Base-by-base conservation (phyloP, 768 basidiomycete species). In the Rhodotorula toruloides region DNA sequence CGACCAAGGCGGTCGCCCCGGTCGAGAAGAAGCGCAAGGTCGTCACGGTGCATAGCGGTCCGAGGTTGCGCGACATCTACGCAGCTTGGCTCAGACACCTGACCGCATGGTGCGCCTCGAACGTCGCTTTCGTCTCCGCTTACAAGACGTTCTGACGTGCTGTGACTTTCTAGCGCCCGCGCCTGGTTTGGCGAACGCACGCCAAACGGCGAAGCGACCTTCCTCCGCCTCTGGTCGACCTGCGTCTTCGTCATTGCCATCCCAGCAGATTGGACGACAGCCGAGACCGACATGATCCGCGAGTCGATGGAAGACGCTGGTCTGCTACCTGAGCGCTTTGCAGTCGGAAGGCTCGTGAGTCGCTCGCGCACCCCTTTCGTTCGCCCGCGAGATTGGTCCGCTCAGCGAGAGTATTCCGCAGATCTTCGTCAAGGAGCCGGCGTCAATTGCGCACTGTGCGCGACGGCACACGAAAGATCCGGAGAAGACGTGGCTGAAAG, bases 371-470 rank as follows among this genome's bases (percentile, higher is more conserved):
- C 47, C 29, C n/a, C 5, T 9, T 14, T n/a, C n/a, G n/a, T 2
- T 32, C 6, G 2, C 4, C 27, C 36, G 4, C n/a, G n/a, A n/a
- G n/a, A n/a, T n/a, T n/a, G n/a, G n/a, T n/a, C n/a, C n/a, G n/a
- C 39, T 42, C n/a, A 39, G 17, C 17, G 42, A 44, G 6, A 7
- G 16, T 36, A 10, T 4, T 0, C 16, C 3, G n/a, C 43, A 65
- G 63, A 25, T 54, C n/a, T 70, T 70, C 43, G 52, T 70, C 22
- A 46, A 50, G 22, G 68, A 70, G 29, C 42, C 60, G 3, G 56
- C 47, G 0, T 59, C 68, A 6, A 43, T 53, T 34, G 29, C 46
- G 1, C 32, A 34, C 25, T 70, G 65, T 17, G 57, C 57, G 0
- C 25, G 39, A 12, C 37, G 57, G 16, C 63, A 70, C 31, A 54